Base-by-base conservation (phyloP, 176 grass and related monocot genomes). In the Lolium rigidum region DNA sequence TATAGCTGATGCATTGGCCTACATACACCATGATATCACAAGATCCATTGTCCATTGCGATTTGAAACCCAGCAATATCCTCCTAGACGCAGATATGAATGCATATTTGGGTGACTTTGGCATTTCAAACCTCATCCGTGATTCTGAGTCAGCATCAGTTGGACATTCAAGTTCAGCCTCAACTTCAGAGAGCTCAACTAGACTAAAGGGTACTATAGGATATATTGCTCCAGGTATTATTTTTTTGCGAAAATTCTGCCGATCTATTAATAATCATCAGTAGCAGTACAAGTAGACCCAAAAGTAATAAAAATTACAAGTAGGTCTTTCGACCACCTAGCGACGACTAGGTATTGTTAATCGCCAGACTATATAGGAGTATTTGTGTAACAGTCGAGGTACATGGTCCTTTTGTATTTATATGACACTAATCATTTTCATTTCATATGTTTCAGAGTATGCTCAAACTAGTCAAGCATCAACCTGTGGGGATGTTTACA, bases 271-370 rank as follows among this genome's bases (percentile, higher is more conserved):
- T 31, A 31, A 31, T 31, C 28, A 31, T 31, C 28, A 31, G 2
- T 31, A 31, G 28, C 28, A 31, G 28, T 31, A 31, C 28, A 1
- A 31, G 28, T 31, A 31, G 28, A 31, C 28, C 28, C 1, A 31
- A 31, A 31, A 31, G 28, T 31, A 31, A 31, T 31, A 31, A 31
- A 31, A 31, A 31, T 31, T 31, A 31, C 28, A 31, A 31, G 28
- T 31, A 31, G 28, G 28, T 31, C 2, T 31, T 31, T 31, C 1
- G n/a, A n/a, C n/a, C n/a, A n/a, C n/a, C n/a, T n/a, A n/a, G n/a
- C n/a, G n/a, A n/a, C n/a, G n/a, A n/a, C 93, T 90, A 80, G 92
- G 92, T 94, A 59, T 16, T 57, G 55, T 57, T 67, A 6, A 67
- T 17, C 14, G 2, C 28, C 6, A 17, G 4, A 17, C 12, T 13